Percentiles rank a stretch among this genome's conserved stretches.
Evolutionary conservation across 768 basidiomycete genomes (phyloP).

Genomic region (Crucibulum laeve): DNA sequence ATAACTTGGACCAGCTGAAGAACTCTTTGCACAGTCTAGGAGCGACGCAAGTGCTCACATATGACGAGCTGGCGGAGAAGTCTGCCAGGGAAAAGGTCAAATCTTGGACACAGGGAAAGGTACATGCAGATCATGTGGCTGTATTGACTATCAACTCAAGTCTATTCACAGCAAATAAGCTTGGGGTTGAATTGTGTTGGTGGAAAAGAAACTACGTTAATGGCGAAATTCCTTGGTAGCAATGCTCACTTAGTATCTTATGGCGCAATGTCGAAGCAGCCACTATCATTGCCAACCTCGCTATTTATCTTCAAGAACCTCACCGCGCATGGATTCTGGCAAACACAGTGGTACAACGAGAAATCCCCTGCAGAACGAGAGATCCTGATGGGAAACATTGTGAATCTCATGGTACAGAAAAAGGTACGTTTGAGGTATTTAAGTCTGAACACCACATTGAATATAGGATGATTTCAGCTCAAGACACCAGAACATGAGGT

Average conservation of each 20-base stretch:
- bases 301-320: conserved; percentile 85
- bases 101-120: conserved; percentile 63
- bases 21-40: conserved; percentile 54
- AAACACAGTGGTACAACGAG: conserved; percentile 61
- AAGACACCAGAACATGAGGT: conserved; percentile 68
- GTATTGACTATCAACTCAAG: not conserved
- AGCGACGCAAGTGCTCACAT: conserved; percentile 73
- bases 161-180: conserved; percentile 29
- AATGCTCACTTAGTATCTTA: conserved; percentile 80
- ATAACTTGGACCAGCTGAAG: conserved; percentile 47
- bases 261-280: conserved; percentile 87
- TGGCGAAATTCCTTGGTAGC: conserved; percentile 64
- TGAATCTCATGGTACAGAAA: conserved; percentile 47
- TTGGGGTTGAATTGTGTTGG: conserved; percentile 49
- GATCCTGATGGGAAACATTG: conserved; percentile 45
- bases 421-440: conserved; percentile 31
- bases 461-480: conserved; percentile 38
- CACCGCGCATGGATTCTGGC: conserved; percentile 75
- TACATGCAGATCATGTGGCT: conserved; percentile 15
- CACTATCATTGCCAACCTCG: conserved; percentile 71
- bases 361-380: conserved; percentile 45
- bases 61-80: conserved; percentile 66
- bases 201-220: conserved; percentile 64
- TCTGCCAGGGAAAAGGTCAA: conserved; percentile 48
- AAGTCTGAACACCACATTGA: not conserved